These are phyloP conservation scores for Ambrosia hybrid DNA, from an alignment of 140 eudicot species.

Conservation along the genomic window DNA sequence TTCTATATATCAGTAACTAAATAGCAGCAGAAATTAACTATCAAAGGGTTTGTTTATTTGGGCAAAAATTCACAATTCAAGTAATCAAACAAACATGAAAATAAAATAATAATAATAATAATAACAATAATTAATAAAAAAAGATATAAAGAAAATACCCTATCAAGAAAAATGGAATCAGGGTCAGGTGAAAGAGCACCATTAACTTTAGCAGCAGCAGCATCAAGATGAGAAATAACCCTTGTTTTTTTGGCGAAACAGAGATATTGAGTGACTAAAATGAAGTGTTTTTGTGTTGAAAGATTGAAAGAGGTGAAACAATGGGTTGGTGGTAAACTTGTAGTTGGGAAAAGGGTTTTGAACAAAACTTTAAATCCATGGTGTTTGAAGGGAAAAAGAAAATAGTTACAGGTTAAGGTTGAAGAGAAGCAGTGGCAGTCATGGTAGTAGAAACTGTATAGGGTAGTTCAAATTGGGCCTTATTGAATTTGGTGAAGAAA, in stretches of 20 bases:
- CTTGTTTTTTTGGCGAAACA: slow-evolving; percentile 44
- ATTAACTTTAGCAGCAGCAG: slow-evolving; percentile 55
- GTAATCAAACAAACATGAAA: slow-evolving; percentile 4
- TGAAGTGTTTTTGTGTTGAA: slow-evolving; percentile 35
- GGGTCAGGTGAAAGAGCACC: slow-evolving; percentile 76
- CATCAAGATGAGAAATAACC: slow-evolving; percentile 60
- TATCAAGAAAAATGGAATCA: slow-evolving; percentile 72
- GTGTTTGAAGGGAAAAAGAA: slow-evolving; percentile 1
- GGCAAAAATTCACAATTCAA: neutral
- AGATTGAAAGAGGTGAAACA: slow-evolving; percentile 16
- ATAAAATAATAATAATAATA: too few relatives aligned
- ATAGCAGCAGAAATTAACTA: too few relatives aligned
- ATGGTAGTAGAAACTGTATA: neutral
- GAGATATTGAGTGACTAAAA: slow-evolving; percentile 22
- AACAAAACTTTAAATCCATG: slow-evolving; percentile 37
- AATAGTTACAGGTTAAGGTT: neutral
- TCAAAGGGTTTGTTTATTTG: neutral
- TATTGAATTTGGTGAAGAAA: too few relatives aligned
- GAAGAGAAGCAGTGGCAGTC: neutral
- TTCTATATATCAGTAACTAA: too few relatives aligned
- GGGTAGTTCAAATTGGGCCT: neutral
- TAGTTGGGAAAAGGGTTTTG: slow-evolving; percentile 28
- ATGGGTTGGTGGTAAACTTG: slow-evolving; percentile 3
- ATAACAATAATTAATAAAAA: neutral
- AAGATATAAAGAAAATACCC: slow-evolving; percentile 44